Evolutionary conservation across 2,329 filamentous ascomycete genomes (phyloP).

Genomic region (Aspergillus pseudoterreus): DNA sequence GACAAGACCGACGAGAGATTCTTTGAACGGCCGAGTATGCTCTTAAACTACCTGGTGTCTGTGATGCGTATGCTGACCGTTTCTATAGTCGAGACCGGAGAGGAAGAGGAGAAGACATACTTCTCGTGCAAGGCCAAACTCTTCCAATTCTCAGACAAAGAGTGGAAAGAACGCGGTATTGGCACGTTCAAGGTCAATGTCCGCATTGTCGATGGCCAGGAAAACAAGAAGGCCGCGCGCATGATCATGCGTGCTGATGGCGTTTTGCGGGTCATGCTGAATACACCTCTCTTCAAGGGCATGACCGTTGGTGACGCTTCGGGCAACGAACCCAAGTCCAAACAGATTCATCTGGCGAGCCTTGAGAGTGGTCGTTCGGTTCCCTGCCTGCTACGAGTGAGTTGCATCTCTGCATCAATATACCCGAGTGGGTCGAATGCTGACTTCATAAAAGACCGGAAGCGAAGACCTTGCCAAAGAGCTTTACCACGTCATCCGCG

Average conservation of each 20-base stretch:
- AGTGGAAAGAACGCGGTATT: slow-evolving; percentile 86
- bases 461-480: slow-evolving; percentile 46
- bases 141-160: slow-evolving; percentile 69
- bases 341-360: slow-evolving; percentile 63
- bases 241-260: slow-evolving; percentile 90
- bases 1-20: slow-evolving; percentile 49
- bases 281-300: slow-evolving; percentile 73
- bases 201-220: slow-evolving; percentile 54
- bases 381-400: slow-evolving; percentile 56
- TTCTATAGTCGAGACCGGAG: slow-evolving; percentile 72
- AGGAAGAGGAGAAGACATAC: slow-evolving; percentile 74
- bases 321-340: slow-evolving; percentile 64
- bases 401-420: slow-evolving; percentile 12
- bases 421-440: not conserved
- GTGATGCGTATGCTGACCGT: slow-evolving; percentile 17
- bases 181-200: slow-evolving; percentile 84
- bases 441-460: slow-evolving; percentile 26
- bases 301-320: slow-evolving; percentile 70
- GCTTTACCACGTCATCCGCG: slow-evolving; percentile 43
- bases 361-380: slow-evolving; percentile 52
- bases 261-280: slow-evolving; percentile 80
- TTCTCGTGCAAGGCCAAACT: slow-evolving; percentile 78
- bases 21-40: slow-evolving; percentile 63
- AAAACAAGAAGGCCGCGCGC: slow-evolving; percentile 55
- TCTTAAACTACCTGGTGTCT: not conserved